Base-by-base conservation (phyloP, 140 eudicot genomes). In the Flaveria floridana region DNA sequence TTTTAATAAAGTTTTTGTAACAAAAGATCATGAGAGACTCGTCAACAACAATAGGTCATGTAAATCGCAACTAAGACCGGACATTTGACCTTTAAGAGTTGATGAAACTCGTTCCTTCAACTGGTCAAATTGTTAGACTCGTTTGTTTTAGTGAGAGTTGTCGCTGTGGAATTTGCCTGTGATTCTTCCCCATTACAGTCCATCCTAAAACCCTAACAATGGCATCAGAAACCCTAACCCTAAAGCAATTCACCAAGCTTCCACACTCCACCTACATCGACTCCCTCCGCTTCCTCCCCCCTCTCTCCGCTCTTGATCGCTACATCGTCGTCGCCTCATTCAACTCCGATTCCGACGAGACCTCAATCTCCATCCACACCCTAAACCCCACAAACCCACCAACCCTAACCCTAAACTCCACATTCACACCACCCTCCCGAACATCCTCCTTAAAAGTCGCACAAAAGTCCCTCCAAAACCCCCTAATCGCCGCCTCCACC, bases 251-350 rank as follows among this genome's bases (percentile, higher is more conserved):
- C 78, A 92, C 85, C 86, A 76, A 79, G 21, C 78, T 89, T 52
- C 95, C 91, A 0, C 95, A 86, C 70, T 72, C 91, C 67, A 79
- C 80, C n/a, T 92, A 87, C 95, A 82, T 92, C 52, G 96, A 90
- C 85, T 84, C 89, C 26, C 87, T 92, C 65, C 96, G 96, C 3
- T 92, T 87, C 84, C 89, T 92, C 2, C 96, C 98, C 0, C 92
- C 88, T n/a, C 82, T 84, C 67, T 78, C 93, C 80, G 83, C 92
- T 73, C 73, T 88, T 65, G 78, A 84, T 74, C 88, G 89, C 37
- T 73, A 73, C 90, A 28, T 86, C 76, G 76, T 85, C 74, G 78
- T 83, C 59, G 86, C 96, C 13, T 61, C 87, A 47, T 85, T 81
- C 83, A 84, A 88, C 78, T 77, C 88, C 56, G 86, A 83, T 53